Evolutionary conservation across 1,284 basidiomycete genomes (phyloP), one percentile per base, ranked within the genome.

Genomic region (Puccinia coronata): DNA sequence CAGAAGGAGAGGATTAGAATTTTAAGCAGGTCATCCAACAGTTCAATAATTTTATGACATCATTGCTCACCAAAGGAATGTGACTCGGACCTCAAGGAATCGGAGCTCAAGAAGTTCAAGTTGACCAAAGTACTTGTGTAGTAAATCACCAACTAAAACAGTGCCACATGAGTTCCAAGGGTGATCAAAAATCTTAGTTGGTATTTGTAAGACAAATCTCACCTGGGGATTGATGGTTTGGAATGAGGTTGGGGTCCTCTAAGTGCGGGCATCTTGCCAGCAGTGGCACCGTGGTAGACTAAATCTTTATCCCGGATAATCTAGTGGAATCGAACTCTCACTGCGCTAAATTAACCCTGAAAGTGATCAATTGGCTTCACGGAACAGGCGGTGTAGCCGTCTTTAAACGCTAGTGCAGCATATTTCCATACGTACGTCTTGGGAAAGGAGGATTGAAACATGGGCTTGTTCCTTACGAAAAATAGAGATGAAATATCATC

Each of bases 101-200:
- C 97, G 91, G 73, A 99, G 90, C 86, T 99, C 97, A 53, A 99
- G 91, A 41, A 99, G 90, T 86, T 99, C 97, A 51, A 99, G 92
- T 87, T 99, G 96, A 61, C 97, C 96, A 88, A 99, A 99, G 89
- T 99, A 99, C 87, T 97, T 98, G 91, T 96, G 98, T 69, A 99
- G 89, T 34, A 99, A 89, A 87, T 99, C 97, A 63, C 96, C 90
- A 28, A 92, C 95, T 91, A 86, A 79, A 25, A 69, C 77, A 70
- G 47, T 9, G 6, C 25, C n/a, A 72, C 6, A 51, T n/a, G n/a
- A n/a, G n/a, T n/a, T n/a, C n/a, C n/a, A n/a, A n/a, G n/a, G n/a
- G n/a, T n/a, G n/a, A n/a, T n/a, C n/a, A 73, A 39, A 20, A 53
- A 9, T 53, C 4, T 34, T 1, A 20, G 49, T 51, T 20, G 23